Evolutionary conservation across 2,329 filamentous ascomycete species (phyloP), one percentile per base, ranked within the genome.

Genomic region (Biscogniauxia mediterranea): DNA sequence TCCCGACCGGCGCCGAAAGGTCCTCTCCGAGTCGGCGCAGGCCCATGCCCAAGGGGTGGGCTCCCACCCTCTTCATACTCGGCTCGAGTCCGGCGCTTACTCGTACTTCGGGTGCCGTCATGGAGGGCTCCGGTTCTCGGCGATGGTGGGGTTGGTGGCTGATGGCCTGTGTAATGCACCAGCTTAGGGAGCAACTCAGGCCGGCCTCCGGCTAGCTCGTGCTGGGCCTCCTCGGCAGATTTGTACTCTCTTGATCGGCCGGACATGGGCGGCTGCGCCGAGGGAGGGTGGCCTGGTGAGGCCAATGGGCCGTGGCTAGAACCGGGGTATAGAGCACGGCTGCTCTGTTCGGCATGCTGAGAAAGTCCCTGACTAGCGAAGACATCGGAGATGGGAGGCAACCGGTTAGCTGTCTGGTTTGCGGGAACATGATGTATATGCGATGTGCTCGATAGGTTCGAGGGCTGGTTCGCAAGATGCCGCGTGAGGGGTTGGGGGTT

Each of bases 41-140:
- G 89, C 2, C 91, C 91, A 62, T 89, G 86, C 6, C 92, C 92
- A 2, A 96, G 83, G 0, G 73, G 93, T 9, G 93, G 93, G 69
- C 89, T 96, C 61, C 87, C 90, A 59, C 93, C 93, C 58, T 97
- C 93, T 75, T 98, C 95, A 73, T 97, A 98, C 79, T 98, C 95
- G 62, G 91, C 92, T 59, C 95, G 86, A 11, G 87, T 88, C 66
- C 95, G 87, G 76, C 94, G 85, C 75, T 92, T 88, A 74, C 81
- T 85, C 67, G 83, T 82, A 70, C 85, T 87, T 72, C 84, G 84
- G 66, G 79, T 81, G 61, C 80, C 76, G 66, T 87, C 83, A 64
- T 72, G 77, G 66, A 74, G 76, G 61, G 68, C 69, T 58, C 81
- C 82, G 59, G 87, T 81, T 73, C 88, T 83, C 15, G 90, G 92